Base-by-base conservation (phyloP, 371 early-diverging fungal genomes). In the Mortierella sp. region DNA sequence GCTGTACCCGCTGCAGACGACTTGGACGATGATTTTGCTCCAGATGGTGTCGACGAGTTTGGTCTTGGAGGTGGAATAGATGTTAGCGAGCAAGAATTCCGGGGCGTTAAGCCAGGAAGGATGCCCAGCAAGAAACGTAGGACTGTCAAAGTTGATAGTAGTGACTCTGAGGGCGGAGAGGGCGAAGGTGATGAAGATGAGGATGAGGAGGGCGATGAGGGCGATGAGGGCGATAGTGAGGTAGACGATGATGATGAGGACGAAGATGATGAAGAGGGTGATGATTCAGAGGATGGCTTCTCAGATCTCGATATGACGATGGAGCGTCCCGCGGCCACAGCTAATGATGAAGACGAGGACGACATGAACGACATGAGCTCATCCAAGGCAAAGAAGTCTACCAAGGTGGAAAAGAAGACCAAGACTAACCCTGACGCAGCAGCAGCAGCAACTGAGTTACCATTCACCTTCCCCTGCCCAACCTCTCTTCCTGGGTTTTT, bases 401-500 rank as follows among this genome's bases (percentile, higher is more conserved):
- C 61, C 57, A 70, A 70, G 64, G 51, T 56, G 4, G 81, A 58
- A 23, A 83, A 78, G 54, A 79, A 65, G 49, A 53, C 57, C 54
- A 84, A 79, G 59, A 70, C 34, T 43, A 76, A 66, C 7, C 56
- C 61, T 5, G 80, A 74, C 23, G 71, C 67, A 19, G 31, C 70
- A 5, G 60, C 72, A 8, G 84, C 85, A 3, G 76, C 72, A 15
- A 60, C 73, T 7, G 93, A 93, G 66, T 81, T 96, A 29, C 96
- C 96, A 0, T 98, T 83, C 73, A 95, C 93, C 7, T 96, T 97
- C 76, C 85, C 89, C 10, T 93, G 94, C 54, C 97, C 98, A 5
- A 83, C 83, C 0, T 86, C 90, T 7, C 89, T 91, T 66, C 85
- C 85, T 19, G 89, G 90, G 47, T 91, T 95, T 66, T 61, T 91